Evolutionary conservation across 192 early-diverging fungal species (phyloP).

Genomic region (Umbelopsis sp.): DNA sequence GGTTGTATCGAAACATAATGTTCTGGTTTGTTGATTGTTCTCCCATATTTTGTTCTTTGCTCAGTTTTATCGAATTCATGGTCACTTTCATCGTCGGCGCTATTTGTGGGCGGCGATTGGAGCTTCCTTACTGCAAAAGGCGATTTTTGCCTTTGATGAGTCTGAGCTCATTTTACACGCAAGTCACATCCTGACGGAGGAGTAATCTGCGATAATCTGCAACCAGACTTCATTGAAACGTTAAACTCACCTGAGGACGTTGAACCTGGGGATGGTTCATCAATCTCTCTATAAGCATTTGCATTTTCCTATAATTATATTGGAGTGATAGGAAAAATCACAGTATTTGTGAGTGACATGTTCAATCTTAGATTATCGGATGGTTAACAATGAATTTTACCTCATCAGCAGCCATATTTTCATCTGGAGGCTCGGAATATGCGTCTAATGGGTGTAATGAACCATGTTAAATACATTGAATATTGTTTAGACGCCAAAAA

Average conservation of each 20-base stretch:
- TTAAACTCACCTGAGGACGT: background rate
- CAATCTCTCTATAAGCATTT: background rate
- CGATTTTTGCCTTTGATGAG: constrained; percentile 21
- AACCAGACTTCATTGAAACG: background rate
- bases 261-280: background rate
- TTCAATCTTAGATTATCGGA: constrained; percentile 18
- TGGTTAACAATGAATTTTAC: constrained; percentile 9
- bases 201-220: constrained; percentile 20
- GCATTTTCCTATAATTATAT: background rate
- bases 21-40: constrained; percentile 15
- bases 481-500: background rate
- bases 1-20: constrained; percentile 6
- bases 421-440: constrained; percentile 11
- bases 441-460: constrained; percentile 2
- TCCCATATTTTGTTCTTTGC: constrained; percentile 17
- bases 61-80: constrained; percentile 8
- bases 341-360: background rate
- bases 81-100: constrained; percentile 17
- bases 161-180: constrained; percentile 18
- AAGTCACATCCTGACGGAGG: constrained; percentile 15
- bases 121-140: constrained; percentile 23
- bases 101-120: constrained; percentile 19
- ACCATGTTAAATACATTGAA: background rate
- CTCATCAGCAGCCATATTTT: background rate
- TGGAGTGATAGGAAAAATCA: background rate